Percentiles rank a stretch among this genome's conserved stretches.
Evolutionary conservation across 352 stramenopile species (phyloP).

Genomic region (Phytophthora idaei): DNA sequence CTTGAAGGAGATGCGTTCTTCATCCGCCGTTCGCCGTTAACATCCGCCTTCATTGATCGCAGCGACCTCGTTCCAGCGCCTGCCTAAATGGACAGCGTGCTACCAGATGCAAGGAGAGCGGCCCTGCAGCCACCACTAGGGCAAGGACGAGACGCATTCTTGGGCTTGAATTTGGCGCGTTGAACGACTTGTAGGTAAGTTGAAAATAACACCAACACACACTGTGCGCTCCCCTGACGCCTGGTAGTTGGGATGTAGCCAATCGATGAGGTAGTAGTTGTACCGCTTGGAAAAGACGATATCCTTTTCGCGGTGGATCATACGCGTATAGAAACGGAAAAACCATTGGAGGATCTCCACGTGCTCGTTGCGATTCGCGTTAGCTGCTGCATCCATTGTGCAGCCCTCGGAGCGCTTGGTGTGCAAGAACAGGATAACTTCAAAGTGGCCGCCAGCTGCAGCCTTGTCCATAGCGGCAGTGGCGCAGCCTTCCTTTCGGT

Average conservation of each 20-base stretch:
- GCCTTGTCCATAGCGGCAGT: conserved; percentile 40
- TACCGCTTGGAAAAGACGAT: conserved; percentile 48
- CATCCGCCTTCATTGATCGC: neutral
- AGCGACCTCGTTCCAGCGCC: neutral
- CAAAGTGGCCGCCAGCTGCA: conserved; percentile 42
- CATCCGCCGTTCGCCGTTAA: neutral
- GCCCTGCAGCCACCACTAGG: neutral
- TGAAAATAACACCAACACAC: neutral
- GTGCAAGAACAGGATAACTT: conserved; percentile 47
- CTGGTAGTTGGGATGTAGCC: conserved; percentile 46
- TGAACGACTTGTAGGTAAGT: neutral
- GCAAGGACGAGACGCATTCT: neutral
- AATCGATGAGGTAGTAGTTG: conserved; percentile 51
- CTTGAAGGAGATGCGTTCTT: neutral
- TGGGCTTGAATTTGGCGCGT: neutral
- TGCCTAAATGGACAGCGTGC: neutral
- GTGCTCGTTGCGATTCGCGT: conserved; percentile 40
- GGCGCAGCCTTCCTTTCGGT: conserved; percentile 39
- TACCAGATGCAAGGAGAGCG: neutral
- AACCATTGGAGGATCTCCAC: conserved; percentile 47
- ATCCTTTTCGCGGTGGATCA: conserved; percentile 45
- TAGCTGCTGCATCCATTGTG: conserved; percentile 41
- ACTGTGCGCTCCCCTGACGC: conserved; percentile 37
- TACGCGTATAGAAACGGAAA: conserved; percentile 38
- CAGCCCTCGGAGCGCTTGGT: conserved; percentile 33